Conservation (phyloP, 2,329 filamentous ascomycete species). For the Venturia aucupariae region DNA sequence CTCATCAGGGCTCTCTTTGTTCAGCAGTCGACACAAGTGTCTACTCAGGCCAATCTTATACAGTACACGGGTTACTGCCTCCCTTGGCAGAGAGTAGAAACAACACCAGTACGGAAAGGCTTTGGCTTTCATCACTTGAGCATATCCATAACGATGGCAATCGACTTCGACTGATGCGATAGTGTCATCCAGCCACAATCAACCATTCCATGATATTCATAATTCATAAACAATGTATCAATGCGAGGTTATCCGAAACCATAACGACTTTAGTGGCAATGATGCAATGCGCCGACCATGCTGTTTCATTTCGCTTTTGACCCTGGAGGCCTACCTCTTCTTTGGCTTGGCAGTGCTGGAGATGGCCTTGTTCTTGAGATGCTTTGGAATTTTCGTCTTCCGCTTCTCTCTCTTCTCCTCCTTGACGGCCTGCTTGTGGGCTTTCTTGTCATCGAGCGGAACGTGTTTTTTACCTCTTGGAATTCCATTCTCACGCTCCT, state of each 20-base stretch:
- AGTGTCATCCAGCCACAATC: too few relatives aligned
- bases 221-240: not conserved
- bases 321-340: not conserved
- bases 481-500: slow-evolving; percentile 51
- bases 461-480: slow-evolving; percentile 77
- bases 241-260: not conserved
- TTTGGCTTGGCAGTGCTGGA: slow-evolving; percentile 23
- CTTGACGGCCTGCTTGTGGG: slow-evolving; percentile 85
- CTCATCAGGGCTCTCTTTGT: slow-evolving; percentile 15
- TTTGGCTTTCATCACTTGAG: not conserved
- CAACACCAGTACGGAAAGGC: not conserved
- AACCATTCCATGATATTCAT: not conserved
- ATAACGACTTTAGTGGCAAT: not conserved
- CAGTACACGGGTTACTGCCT: not conserved
- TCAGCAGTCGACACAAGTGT: slow-evolving; percentile 2
- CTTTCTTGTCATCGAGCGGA: slow-evolving; percentile 82
- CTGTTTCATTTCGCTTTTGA: not conserved
- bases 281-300: not conserved
- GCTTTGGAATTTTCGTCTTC: slow-evolving; percentile 92
- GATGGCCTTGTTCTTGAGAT: slow-evolving; percentile 84
- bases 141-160: not conserved
- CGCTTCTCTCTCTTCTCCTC: slow-evolving; percentile 91
- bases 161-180: not conserved
- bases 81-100: not conserved
- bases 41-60: slow-evolving; percentile 1